Evolutionary conservation across 148 eudicot species (phyloP).

Genomic region (Euryodendron excelsum): DNA sequence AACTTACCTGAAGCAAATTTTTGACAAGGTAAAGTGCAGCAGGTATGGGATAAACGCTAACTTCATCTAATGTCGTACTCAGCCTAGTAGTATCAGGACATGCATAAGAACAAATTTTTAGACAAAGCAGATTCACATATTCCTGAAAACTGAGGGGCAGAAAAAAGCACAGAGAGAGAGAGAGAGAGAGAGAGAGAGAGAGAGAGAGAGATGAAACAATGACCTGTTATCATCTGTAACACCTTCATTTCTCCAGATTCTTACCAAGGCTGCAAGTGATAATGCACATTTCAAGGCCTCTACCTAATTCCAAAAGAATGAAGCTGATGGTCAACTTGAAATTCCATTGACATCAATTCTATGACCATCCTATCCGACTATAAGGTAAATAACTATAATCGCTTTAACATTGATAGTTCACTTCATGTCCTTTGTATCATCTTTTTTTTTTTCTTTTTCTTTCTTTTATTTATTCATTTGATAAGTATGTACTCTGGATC

Average conservation of each 20-base stretch:
- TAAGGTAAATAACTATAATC: neutral
- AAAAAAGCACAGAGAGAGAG: neutral
- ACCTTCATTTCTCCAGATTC: slow-evolving; percentile 86
- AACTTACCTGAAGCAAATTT: slow-evolving; percentile 83
- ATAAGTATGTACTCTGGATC: neutral
- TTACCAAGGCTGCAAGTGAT: slow-evolving; percentile 76
- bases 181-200: neutral
- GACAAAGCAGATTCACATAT: neutral
- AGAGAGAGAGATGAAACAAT: slow-evolving; percentile 3
- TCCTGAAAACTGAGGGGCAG: neutral
- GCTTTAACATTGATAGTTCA: neutral
- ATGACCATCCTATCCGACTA: neutral
- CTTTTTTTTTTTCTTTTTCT: no score
- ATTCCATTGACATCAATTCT: neutral
- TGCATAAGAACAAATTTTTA: neutral
- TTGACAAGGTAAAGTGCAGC: slow-evolving; percentile 87
- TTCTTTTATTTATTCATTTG: no score
- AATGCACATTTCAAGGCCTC: slow-evolving; percentile 89
- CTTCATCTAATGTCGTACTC: slow-evolving; percentile 85
- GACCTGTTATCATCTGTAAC: slow-evolving; percentile 96
- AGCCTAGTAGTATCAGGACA: slow-evolving; percentile 44
- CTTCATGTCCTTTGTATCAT: neutral
- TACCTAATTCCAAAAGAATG: slow-evolving; percentile 49
- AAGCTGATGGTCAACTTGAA: slow-evolving; percentile 12
- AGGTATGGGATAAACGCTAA: slow-evolving; percentile 92